phyloP scores from a whole-genome alignment of 805 yeast genomes.

The Teunomyces tritomae region DNA sequence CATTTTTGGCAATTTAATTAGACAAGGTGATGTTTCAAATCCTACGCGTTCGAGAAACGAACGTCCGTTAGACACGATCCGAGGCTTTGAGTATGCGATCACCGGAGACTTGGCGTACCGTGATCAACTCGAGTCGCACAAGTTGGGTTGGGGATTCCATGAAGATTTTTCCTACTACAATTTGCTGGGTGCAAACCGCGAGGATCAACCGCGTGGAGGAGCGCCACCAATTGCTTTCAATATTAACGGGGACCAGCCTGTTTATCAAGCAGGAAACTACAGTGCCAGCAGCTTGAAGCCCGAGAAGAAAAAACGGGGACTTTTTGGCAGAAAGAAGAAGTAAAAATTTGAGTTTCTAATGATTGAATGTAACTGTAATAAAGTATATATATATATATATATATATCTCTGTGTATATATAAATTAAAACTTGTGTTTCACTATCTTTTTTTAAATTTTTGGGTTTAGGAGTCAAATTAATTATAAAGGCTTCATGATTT shows the following conservation, averaged over 20 bases:
- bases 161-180: constrained; percentile 63
- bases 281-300: constrained; percentile 46
- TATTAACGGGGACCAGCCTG: constrained; percentile 37
- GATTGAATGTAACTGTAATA: background rate
- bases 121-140: constrained; percentile 75
- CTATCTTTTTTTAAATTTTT: no score
- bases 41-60: constrained; percentile 94
- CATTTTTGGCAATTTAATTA: constrained; percentile 80
- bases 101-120: constrained; percentile 81
- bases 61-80: constrained; percentile 93
- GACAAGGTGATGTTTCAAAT: constrained; percentile 80
- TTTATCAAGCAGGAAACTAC: constrained; percentile 58
- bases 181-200: constrained; percentile 32
- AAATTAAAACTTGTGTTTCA: no score
- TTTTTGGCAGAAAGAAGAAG: constrained; percentile 64
- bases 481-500: constrained; percentile 61
- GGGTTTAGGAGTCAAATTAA: no score
- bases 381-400: background rate
- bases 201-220: constrained; percentile 13
- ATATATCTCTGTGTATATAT: background rate
- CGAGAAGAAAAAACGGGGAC: constrained; percentile 58
- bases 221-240: constrained; percentile 36
- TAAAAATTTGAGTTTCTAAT: constrained; percentile 1
- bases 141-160: constrained; percentile 86
- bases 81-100: constrained; percentile 90